Conservation (phyloP, 2,329 filamentous ascomycete genomes). For the Epichloe uncinata region DNA sequence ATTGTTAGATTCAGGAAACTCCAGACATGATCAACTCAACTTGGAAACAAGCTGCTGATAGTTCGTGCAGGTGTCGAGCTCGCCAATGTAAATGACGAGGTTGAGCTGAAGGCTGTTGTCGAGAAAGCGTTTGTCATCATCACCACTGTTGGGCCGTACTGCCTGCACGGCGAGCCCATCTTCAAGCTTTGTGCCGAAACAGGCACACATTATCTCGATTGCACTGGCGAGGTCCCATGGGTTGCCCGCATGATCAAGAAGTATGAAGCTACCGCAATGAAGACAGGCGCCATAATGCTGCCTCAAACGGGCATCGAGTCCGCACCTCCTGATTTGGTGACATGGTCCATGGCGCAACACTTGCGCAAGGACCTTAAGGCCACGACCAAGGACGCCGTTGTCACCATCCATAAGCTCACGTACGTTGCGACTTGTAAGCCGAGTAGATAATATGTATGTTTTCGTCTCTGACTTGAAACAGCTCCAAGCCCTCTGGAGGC, state of each 20-base stretch:
- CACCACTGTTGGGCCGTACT: slow-evolving; percentile 47
- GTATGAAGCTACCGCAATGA: slow-evolving; percentile 39
- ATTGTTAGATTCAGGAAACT: neutral
- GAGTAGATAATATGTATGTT: too few species aligned
- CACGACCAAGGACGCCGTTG: slow-evolving; percentile 38
- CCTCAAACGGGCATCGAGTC: slow-evolving; percentile 51
- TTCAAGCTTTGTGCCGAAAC: slow-evolving; percentile 49
- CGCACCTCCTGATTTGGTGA: slow-evolving; percentile 44
- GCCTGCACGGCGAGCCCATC: slow-evolving; percentile 40
- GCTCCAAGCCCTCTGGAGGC: slow-evolving; percentile 43
- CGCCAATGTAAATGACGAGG: slow-evolving; percentile 31
- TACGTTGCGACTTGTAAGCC: slow-evolving; percentile 11
- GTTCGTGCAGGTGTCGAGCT: slow-evolving; percentile 35
- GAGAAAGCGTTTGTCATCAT: slow-evolving; percentile 44
- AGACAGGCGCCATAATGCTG: slow-evolving; percentile 44
- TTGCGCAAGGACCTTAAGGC: slow-evolving; percentile 36
- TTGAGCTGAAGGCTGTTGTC: slow-evolving; percentile 33
- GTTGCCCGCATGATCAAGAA: slow-evolving; percentile 46
- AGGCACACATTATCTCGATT: slow-evolving; percentile 52
- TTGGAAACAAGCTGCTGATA: neutral
- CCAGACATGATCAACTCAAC: neutral
- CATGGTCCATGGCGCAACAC: slow-evolving; percentile 37
- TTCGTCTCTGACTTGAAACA: slow-evolving; percentile 3
- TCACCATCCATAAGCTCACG: slow-evolving; percentile 33
- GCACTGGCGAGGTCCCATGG: slow-evolving; percentile 47